phyloP scores from a whole-genome alignment of 306 rosid species.

The Acmispon strigosus region DNA sequence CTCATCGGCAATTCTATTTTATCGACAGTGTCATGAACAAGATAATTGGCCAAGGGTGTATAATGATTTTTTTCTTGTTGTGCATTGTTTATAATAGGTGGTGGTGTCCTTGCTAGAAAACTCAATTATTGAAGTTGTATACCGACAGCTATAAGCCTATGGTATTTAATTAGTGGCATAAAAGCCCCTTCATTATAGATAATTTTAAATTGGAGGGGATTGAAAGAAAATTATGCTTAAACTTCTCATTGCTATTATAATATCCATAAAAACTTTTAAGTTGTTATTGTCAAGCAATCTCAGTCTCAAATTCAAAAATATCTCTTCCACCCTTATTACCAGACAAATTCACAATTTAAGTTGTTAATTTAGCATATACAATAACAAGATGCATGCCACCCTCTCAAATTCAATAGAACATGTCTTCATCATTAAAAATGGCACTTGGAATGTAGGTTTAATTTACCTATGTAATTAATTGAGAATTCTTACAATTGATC shows the following conservation, averaged over 20 bases:
- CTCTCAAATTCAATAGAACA: neutral
- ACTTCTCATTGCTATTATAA: neutral
- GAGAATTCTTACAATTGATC: neutral
- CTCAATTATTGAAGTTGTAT: neutral
- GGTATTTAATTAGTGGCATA: neutral
- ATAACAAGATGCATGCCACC: neutral
- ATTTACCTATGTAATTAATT: neutral
- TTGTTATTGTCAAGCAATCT: constrained; percentile 13
- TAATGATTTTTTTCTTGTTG: no score
- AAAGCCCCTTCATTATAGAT: neutral
- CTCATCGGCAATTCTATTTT: no score
- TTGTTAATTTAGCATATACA: neutral
- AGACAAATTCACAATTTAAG: neutral
- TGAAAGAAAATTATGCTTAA: neutral
- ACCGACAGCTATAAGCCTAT: neutral
- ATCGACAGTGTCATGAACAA: no score
- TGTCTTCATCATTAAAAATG: neutral
- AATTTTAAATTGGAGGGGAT: neutral
- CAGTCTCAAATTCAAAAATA: neutral
- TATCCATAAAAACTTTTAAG: neutral
- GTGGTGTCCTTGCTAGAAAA: neutral
- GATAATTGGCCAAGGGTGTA: no score
- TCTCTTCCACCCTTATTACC: neutral
- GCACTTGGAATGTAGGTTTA: neutral
- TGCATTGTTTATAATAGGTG: neutral